Percentiles rank a stretch among this genome's conserved stretches.
phyloP scores from a whole-genome alignment of 164 flowering plant genomes.

The Taxillus chinensis region DNA sequence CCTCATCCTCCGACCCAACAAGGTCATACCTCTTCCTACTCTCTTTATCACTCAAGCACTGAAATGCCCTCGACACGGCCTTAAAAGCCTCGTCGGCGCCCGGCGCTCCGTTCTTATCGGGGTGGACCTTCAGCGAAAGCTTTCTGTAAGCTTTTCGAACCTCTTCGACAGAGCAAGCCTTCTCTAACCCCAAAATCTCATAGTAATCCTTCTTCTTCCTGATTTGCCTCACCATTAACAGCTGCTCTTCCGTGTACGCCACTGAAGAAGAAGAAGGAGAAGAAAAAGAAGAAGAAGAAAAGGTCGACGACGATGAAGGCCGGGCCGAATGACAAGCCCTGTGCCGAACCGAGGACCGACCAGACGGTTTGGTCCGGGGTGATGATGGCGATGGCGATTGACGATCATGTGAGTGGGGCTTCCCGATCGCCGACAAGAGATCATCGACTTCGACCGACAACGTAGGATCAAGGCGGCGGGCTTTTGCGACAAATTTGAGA shows the following conservation, averaged over 20 bases:
- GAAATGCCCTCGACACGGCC: conserved; percentile 82
- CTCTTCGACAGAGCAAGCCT: conserved; percentile 59
- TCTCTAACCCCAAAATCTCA: conserved; percentile 72
- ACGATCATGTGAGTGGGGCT: neutral
- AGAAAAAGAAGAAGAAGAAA: conserved; percentile 6
- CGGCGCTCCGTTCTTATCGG: conserved; percentile 86
- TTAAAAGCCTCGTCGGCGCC: conserved; percentile 95
- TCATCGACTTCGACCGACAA: conserved; percentile 38
- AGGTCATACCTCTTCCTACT: conserved; percentile 57
- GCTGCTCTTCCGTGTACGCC: conserved; percentile 62
- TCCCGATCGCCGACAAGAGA: conserved; percentile 28
- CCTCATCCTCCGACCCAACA: conserved; percentile 48
- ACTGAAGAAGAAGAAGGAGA: conserved; percentile 5
- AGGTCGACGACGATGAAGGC: conserved; percentile 12
- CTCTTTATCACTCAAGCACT: conserved; percentile 74
- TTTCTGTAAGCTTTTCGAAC: conserved; percentile 78
- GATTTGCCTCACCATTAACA: conserved; percentile 55
- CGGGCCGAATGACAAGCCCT: conserved; percentile 19
- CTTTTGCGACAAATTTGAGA: conserved; percentile 59
- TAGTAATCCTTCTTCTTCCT: conserved; percentile 77
- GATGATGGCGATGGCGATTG: conserved; percentile 10
- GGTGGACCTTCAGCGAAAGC: conserved; percentile 80
- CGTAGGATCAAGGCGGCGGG: conserved; percentile 71
- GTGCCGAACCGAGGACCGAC: conserved; percentile 24
- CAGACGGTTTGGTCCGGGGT: conserved; percentile 8